Evolutionary conservation across 2,329 filamentous ascomycete species (phyloP), one percentile per base, ranked within the genome.

Genomic region (Scedosporium apiospermum): DNA sequence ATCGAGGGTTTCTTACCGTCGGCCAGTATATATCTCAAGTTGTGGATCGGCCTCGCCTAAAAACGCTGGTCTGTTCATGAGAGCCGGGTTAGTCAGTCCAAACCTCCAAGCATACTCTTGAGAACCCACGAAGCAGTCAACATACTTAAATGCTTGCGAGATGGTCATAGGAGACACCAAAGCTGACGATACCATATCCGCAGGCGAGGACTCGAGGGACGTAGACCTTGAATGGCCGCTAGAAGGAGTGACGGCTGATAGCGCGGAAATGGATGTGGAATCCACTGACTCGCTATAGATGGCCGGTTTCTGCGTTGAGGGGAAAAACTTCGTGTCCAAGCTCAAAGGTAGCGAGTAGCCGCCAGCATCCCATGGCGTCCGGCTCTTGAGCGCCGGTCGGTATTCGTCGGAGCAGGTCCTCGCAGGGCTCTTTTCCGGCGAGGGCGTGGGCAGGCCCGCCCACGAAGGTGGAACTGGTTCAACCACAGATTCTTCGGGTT

Each of bases 331-430:
- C 21, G 71, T 71, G 57, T 79, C 75, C 61, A 75, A 65, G 12
- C 75, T 72, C 53, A 77, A 69, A 4, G 79, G 76, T 23, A 82
- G 71, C 26, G 77, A 78, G 65, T 80, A 82, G 51, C 79, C 80
- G 41, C 75, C 77, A 18, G 76, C 80, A 64, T 80, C 77, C 81
- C 81, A 83, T 61, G 80, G 80, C 46, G 73, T 81, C 62, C 80
- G 76, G 64, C 69, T 76, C 60, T 62, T 64, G 57, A 65, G 23
- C 70, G 63, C 61, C 68, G 67, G 6, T 7, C 49, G 60, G 30
- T 27, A 42, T 46, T 61, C 60, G 16, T 41, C 18, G 6, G 49
- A 41, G 23, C 14, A 38, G 34, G 10, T 55, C 26, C 60, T 27
- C 27, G 60, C 46, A 6, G 60, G 60, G 5, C 46, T 55, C 49